Percentiles rank a stretch among this genome's conserved stretches.
phyloP scores from a whole-genome alignment of 345 rosid genomes.

The Erodium maritimum region DNA sequence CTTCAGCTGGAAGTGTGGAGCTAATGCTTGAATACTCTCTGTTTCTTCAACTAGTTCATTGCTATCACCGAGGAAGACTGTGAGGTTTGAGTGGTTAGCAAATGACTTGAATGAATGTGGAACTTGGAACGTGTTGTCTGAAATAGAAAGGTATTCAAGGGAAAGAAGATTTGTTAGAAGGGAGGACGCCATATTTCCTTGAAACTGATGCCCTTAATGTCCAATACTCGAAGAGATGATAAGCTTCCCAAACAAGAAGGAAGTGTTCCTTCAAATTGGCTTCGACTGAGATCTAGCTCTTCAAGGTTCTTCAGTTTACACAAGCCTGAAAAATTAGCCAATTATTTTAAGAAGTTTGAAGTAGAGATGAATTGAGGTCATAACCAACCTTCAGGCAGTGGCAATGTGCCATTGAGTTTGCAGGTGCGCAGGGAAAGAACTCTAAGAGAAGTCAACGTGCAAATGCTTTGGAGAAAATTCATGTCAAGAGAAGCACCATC shows the following conservation, averaged over 20 bases:
- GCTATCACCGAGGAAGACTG: background rate
- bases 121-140: slow-evolving; percentile 1
- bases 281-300: background rate
- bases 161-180: slow-evolving; percentile 1
- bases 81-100: background rate
- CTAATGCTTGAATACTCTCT: background rate
- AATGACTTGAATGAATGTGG: slow-evolving; percentile 2
- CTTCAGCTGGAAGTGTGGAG: background rate
- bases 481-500: background rate
- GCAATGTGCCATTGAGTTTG: slow-evolving; percentile 2
- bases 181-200: slow-evolving; percentile 1
- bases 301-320: slow-evolving; percentile 4
- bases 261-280: background rate
- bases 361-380: background rate
- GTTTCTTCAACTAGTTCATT: background rate
- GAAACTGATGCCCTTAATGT: background rate
- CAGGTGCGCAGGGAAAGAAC: background rate
- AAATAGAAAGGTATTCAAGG: slow-evolving; percentile 1
- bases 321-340: background rate
- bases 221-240: background rate
- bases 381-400: background rate
- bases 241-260: background rate
- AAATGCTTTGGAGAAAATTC: background rate
- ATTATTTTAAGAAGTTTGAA: background rate
- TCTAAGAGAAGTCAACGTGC: slow-evolving; percentile 2